These are phyloP conservation scores for Mortierella sp. DNA, from an alignment of 371 early-diverging fungal species.

Conservation along the genomic window DNA sequence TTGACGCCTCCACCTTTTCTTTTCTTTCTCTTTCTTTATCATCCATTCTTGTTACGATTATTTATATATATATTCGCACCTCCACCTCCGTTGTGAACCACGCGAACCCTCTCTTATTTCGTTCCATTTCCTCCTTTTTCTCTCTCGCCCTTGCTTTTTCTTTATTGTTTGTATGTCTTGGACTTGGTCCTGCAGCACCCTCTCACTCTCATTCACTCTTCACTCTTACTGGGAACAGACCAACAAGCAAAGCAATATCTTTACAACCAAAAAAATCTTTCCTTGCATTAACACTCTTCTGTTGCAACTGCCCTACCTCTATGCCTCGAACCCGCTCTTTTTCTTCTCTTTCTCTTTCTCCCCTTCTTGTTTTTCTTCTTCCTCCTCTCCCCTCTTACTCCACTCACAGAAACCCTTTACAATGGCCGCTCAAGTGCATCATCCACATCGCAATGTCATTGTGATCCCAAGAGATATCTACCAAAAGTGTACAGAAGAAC, in stretches of 20 bases:
- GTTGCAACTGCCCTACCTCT: slow-evolving; percentile 7
- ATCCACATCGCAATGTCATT: slow-evolving; percentile 39
- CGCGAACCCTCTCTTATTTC: not conserved
- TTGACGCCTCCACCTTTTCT: not conserved
- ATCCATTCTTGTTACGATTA: not conserved
- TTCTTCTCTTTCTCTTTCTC: not conserved
- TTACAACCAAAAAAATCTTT: not conserved
- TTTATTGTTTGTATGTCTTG: not conserved
- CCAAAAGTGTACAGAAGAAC: slow-evolving; percentile 43
- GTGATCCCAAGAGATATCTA: slow-evolving; percentile 46
- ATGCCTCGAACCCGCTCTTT: not conserved
- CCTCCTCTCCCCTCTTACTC: not conserved
- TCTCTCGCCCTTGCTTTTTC: not conserved
- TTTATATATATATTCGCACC: not conserved
- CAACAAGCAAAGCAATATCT: slow-evolving; percentile 8
- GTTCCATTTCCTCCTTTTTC: not conserved
- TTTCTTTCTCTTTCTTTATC: not conserved
- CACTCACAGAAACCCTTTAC: not conserved
- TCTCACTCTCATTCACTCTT: not conserved
- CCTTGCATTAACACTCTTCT: slow-evolving; percentile 16
- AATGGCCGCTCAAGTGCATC: slow-evolving; percentile 30
- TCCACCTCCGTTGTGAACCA: not conserved
- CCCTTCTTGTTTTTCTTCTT: not conserved
- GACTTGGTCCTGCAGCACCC: slow-evolving; percentile 9
- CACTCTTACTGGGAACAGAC: not conserved